Conservation (phyloP, 208 protist genomes). For the Novymonas esmeraldas region DNA sequence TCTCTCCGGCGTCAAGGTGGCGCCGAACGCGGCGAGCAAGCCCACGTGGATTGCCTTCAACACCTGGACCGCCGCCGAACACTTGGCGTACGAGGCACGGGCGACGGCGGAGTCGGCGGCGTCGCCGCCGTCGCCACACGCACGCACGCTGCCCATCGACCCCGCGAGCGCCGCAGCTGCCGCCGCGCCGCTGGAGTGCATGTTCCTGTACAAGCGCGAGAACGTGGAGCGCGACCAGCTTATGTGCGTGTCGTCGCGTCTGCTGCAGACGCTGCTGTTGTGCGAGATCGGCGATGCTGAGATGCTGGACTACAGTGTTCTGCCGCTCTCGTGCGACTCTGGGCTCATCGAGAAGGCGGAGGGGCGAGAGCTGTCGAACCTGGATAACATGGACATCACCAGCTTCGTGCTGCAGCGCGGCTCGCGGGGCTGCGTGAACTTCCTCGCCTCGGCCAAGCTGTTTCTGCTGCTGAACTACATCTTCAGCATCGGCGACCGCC, state of each 20-base stretch:
- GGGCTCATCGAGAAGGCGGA: constrained; percentile 79
- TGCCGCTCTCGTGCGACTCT: constrained; percentile 58
- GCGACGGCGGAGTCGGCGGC: background rate
- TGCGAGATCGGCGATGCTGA: constrained; percentile 44
- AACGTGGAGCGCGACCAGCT: constrained; percentile 80
- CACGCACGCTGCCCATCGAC: too few species aligned
- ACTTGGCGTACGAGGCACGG: background rate
- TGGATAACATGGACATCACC: constrained; percentile 40
- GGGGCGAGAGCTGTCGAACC: constrained; percentile 38
- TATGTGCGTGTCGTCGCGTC: constrained; percentile 70
- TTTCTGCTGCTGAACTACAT: constrained; percentile 88
- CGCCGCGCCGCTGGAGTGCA: constrained; percentile 11
- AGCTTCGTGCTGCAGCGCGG: constrained; percentile 35
- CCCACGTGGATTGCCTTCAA: constrained; percentile 53
- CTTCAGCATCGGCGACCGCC: constrained; percentile 83
- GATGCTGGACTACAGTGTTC: constrained; percentile 69
- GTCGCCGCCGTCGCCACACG: background rate
- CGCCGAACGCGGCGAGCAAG: constrained; percentile 35
- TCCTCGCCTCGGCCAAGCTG: constrained; percentile 78
- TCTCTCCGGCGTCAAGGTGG: constrained; percentile 34
- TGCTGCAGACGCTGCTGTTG: constrained; percentile 62
- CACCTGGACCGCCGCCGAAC: constrained; percentile 36
- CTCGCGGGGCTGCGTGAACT: constrained; percentile 34
- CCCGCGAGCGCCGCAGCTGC: background rate
- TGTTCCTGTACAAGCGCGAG: constrained; percentile 80